A percentile compares a stretch with the other conserved stretches of the same genome.
Evolutionary conservation across 192 early-diverging fungal genomes (phyloP).

Genomic region (Gigaspora rosea): DNA sequence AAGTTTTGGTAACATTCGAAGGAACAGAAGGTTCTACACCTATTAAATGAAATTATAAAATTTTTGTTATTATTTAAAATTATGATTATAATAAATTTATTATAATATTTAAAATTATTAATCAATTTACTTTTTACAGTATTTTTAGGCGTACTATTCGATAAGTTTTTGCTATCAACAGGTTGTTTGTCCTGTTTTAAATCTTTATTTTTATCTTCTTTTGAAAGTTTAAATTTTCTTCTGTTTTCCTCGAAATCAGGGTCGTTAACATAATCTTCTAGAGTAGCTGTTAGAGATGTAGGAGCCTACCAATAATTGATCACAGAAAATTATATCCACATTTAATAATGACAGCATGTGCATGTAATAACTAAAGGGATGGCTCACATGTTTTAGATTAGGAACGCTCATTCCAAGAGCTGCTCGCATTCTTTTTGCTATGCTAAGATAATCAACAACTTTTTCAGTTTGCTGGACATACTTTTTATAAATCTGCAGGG

Average conservation of each 20-base stretch:
- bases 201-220: conserved; percentile 1
- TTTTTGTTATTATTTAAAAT: not conserved
- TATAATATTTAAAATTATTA: not conserved
- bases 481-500: conserved; percentile 74
- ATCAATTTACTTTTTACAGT: not conserved
- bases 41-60: no score
- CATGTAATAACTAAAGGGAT: not conserved
- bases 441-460: conserved; percentile 68
- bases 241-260: conserved; percentile 72
- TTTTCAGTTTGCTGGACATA: conserved; percentile 74
- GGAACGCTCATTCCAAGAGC: conserved; percentile 68
- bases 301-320: conserved; percentile 52
- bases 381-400: conserved; percentile 69
- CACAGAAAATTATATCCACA: not conserved
- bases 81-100: not conserved
- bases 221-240: conserved; percentile 44
- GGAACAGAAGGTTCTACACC: not conserved
- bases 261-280: conserved; percentile 68
- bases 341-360: not conserved
- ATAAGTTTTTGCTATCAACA: not conserved
- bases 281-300: conserved; percentile 59
- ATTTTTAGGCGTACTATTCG: not conserved
- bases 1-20: not conserved
- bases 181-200: not conserved
- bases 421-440: conserved; percentile 59